Evolutionary conservation across 768 basidiomycete genomes (phyloP).

Genomic region (Paxillus rubicundulus): DNA sequence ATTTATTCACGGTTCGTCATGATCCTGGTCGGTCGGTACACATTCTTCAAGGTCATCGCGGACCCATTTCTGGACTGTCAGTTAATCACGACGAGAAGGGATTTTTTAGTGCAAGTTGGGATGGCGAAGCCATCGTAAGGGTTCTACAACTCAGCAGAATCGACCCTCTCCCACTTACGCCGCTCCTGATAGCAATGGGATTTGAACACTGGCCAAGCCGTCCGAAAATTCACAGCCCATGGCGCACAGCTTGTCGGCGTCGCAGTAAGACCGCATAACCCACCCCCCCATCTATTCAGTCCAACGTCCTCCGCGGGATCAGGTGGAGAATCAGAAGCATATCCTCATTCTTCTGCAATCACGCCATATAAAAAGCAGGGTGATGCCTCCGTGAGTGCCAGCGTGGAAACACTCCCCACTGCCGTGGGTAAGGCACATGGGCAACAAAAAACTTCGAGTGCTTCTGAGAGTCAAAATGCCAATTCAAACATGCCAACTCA

Average conservation of each 20-base stretch:
- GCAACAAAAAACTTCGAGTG: slow-evolving; percentile 13
- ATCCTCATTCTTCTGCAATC: slow-evolving; percentile 10
- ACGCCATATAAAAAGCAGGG: slow-evolving; percentile 10
- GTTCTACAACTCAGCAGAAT: neutral
- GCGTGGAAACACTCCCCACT: slow-evolving; percentile 20
- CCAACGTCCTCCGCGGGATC: slow-evolving; percentile 26
- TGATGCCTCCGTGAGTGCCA: slow-evolving; percentile 17
- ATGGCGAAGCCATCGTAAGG: slow-evolving; percentile 82
- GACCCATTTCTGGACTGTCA: slow-evolving; percentile 82
- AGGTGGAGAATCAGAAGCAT: slow-evolving; percentile 18
- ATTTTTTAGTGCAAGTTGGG: slow-evolving; percentile 93
- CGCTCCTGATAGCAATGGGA: slow-evolving; percentile 83
- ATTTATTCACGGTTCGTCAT: slow-evolving; percentile 90
- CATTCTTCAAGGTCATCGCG: slow-evolving; percentile 63
- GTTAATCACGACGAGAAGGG: slow-evolving; percentile 81
- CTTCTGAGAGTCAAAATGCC: slow-evolving; percentile 23
- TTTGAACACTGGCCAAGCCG: slow-evolving; percentile 81
- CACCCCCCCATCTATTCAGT: slow-evolving; percentile 33
- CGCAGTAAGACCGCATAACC: slow-evolving; percentile 64
- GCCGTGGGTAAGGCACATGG: slow-evolving; percentile 19
- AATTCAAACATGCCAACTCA: slow-evolving; percentile 24
- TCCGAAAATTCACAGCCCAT: slow-evolving; percentile 77
- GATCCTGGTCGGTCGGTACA: slow-evolving; percentile 80
- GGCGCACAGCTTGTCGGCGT: slow-evolving; percentile 82
- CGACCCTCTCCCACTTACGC: slow-evolving; percentile 4